These are phyloP conservation scores for Lindgomyces ingoldianus DNA, from an alignment of 495 filamentous ascomycete genomes.

Conservation along the genomic window DNA sequence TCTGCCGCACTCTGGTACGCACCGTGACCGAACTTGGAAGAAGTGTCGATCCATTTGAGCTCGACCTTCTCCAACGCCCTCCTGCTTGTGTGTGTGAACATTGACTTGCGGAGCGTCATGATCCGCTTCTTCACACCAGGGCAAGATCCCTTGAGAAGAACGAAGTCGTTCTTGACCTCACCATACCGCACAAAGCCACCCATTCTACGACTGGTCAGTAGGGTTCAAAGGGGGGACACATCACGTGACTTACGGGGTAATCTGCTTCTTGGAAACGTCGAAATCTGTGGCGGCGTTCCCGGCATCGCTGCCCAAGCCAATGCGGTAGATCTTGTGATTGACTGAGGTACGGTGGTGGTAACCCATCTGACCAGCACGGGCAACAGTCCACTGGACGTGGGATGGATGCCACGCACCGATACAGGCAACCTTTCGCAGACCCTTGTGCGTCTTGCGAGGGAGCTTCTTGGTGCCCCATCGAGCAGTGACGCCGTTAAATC, in stretches of 20 bases:
- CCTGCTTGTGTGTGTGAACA: conserved; percentile 95
- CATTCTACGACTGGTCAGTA: conserved; percentile 62
- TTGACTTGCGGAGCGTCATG: conserved; percentile 98
- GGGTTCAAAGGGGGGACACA: conserved; percentile 28
- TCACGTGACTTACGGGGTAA: conserved; percentile 89
- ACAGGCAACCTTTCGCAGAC: conserved; percentile 99
- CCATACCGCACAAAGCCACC: conserved; percentile 99
- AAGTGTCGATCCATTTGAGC: conserved; percentile 99
- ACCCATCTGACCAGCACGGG: conserved; percentile 99
- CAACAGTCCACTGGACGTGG: conserved; percentile 99
- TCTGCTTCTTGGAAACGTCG: conserved; percentile 98
- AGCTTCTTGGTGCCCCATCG: conserved; percentile 99
- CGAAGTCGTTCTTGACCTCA: conserved; percentile 98
- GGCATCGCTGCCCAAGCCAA: conserved; percentile 86
- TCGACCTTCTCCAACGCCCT: conserved; percentile 98
- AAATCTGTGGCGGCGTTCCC: conserved; percentile 92
- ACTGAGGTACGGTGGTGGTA: conserved; percentile 99
- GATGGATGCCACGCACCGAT: conserved; percentile 99
- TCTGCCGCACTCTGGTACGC: conserved; percentile 97
- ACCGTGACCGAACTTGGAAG: conserved; percentile 99
- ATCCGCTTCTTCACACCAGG: conserved; percentile 99
- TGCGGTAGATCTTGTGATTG: conserved; percentile 99
- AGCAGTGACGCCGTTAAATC: conserved; percentile 93
- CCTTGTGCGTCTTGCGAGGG: conserved; percentile 99
- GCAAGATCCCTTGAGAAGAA: conserved; percentile 95